A percentile compares a stretch with the other conserved stretches of the same genome.
Evolutionary conservation across 2,329 filamentous ascomycete genomes (phyloP).

Genomic region (Colletotrichum shisoi): DNA sequence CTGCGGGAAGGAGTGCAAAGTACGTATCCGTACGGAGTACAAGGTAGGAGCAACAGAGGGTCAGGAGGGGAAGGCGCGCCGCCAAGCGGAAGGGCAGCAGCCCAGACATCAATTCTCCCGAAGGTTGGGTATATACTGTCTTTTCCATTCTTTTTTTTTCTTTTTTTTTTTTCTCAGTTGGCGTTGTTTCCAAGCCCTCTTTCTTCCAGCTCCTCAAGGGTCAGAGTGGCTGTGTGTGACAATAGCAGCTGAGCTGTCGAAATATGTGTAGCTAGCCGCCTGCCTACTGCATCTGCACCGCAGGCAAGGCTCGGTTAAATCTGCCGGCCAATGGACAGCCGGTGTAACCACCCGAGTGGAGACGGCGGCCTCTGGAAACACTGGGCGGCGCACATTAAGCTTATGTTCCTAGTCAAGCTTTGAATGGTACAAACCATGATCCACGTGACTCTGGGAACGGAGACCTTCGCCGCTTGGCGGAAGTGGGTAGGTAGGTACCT

Average conservation of each 20-base stretch:
- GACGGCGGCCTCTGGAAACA: slow-evolving; percentile 25
- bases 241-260: background rate
- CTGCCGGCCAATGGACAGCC: background rate
- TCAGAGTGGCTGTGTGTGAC: background rate
- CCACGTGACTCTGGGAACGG: slow-evolving; percentile 14
- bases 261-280: background rate
- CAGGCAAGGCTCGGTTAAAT: background rate
- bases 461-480: no score
- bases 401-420: slow-evolving; percentile 18
- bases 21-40: no score
- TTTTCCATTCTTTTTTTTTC: background rate
- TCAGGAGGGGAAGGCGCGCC: background rate
- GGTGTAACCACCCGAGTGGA: background rate
- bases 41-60: background rate
- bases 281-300: background rate
- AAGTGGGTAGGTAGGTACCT: no score
- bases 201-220: no score
- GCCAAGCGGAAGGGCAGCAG: background rate
- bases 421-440: background rate
- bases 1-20: background rate
- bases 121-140: no score
- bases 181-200: no score
- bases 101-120: no score
- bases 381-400: slow-evolving; percentile 27
- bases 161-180: background rate